phyloP scores from a whole-genome alignment of 306 rosid species.

The Glycine latifolia region DNA sequence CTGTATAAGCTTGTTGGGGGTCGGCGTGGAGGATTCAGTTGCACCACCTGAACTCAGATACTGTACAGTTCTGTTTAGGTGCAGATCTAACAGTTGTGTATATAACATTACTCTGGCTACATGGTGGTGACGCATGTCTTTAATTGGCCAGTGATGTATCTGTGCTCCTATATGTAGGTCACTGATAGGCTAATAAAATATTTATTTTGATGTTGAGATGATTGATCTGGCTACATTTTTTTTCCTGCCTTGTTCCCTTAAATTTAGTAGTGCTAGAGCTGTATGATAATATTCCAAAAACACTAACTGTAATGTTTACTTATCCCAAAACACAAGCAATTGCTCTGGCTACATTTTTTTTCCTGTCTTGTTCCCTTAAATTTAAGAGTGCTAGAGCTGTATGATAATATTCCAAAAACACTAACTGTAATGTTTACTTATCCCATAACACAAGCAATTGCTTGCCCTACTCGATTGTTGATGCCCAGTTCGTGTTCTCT shows the following conservation, averaged over 20 bases:
- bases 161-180: conserved; percentile 2
- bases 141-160: neutral
- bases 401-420: neutral
- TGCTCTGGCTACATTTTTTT: neutral
- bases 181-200: neutral
- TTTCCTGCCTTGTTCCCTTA: neutral
- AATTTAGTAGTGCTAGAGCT: conserved; percentile 15
- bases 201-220: conserved; percentile 8
- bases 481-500: conserved; percentile 36
- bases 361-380: conserved; percentile 1
- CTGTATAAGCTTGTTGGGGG: no score
- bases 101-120: neutral
- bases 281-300: conserved; percentile 13
- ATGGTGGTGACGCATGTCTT: neutral
- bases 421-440: neutral
- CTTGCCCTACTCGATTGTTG: conserved; percentile 29
- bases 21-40: no score
- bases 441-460: conserved; percentile 30
- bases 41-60: no score
- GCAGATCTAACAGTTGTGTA: no score
- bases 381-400: conserved; percentile 5
- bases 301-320: neutral
- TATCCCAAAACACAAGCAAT: no score
- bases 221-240: conserved; percentile 7
- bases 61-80: conserved; percentile 22